Conservation (phyloP, 1,284 basidiomycete species). For the Apiotrichum gamsii region DNA sequence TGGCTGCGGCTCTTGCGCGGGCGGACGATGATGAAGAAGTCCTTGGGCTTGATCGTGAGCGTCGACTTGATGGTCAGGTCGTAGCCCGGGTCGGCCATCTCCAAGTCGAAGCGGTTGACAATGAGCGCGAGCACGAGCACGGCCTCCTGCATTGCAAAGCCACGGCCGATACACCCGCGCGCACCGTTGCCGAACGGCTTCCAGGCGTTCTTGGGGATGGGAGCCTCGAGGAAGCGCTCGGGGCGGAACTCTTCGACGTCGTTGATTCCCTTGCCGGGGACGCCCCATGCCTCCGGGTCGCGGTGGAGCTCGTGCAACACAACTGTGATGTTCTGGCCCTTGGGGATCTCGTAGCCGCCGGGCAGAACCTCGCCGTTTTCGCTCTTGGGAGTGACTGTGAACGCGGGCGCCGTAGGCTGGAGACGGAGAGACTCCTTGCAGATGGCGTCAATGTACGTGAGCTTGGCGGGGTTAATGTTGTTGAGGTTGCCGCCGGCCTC, state of each 20-base stretch:
- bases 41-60: conserved; percentile 52
- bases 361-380: conserved; percentile 11
- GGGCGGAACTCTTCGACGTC: conserved; percentile 48
- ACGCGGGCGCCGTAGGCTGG: conserved; percentile 47
- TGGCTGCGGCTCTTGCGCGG: conserved; percentile 35
- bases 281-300: conserved; percentile 52
- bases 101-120: conserved; percentile 51
- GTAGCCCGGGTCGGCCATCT: conserved; percentile 50
- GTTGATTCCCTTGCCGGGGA: too few species aligned
- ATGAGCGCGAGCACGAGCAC: conserved; percentile 48
- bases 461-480: conserved; percentile 31
- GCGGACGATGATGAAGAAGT: conserved; percentile 48
- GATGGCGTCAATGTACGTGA: conserved; percentile 53
- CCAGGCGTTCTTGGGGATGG: conserved; percentile 43
- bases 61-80: conserved; percentile 50
- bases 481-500: conserved; percentile 16
- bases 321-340: conserved; percentile 41
- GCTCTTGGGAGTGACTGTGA: conserved; percentile 5
- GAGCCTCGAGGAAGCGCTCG: conserved; percentile 53
- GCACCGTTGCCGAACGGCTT: conserved; percentile 33
- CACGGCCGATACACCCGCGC: conserved; percentile 45
- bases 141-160: conserved; percentile 54
- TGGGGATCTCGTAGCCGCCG: conserved; percentile 46
- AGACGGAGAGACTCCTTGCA: conserved; percentile 53
- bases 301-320: conserved; percentile 46